Base-by-base conservation (phyloP, 2,329 filamentous ascomycete species). In the Hysterium pulicare region DNA sequence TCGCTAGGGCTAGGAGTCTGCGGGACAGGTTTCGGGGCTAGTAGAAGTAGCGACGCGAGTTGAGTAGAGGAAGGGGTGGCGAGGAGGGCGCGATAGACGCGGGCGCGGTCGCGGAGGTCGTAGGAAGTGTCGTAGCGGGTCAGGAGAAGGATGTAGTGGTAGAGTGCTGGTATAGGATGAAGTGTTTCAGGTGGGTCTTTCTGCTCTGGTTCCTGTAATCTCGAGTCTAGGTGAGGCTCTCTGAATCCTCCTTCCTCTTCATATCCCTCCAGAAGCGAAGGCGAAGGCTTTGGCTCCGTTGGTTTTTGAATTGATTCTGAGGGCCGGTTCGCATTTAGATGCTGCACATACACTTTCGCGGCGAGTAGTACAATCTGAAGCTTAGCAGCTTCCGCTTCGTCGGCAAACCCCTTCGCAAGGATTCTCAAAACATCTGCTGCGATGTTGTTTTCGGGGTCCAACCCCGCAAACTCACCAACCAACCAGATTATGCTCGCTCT, bases 401-500 rank as follows among this genome's bases (percentile, higher is more conserved):
- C 82, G 1, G 83, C 75, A 59, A 97, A 98, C 15, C 84, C 85
- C 63, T 90, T 91, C 33, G 90, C 78, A 2, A 98, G 71, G 33
- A 97, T 91, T 6, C 93, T 82, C 24, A 97, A 72, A 5, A 97
- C 90, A 58, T 98, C 93, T 0, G 91, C 84, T 0, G 93, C 93
- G 47, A 98, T 91, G 57, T 94, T 95, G 61, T 93, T 84, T 46
- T 90, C 84, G 8, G 84, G 79, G 42, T 89, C 82, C 2, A 86
- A 68, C 0, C 89, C 88, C 0, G 91, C 82, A 56, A 94, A 97
- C 66, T 98, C 93, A 34, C 93, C 93, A 0, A 97, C 90, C 1
- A 98, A 80, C 93, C 93, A 98, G 54, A 98, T 86, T 49, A 98
- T 96, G 38, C 88, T 95, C 3, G 93, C 93, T 51, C 93, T 79